Percentiles rank a stretch among this genome's conserved stretches.
Evolutionary conservation across 306 rosid genomes (phyloP).

Genomic region (Inga laurina): DNA sequence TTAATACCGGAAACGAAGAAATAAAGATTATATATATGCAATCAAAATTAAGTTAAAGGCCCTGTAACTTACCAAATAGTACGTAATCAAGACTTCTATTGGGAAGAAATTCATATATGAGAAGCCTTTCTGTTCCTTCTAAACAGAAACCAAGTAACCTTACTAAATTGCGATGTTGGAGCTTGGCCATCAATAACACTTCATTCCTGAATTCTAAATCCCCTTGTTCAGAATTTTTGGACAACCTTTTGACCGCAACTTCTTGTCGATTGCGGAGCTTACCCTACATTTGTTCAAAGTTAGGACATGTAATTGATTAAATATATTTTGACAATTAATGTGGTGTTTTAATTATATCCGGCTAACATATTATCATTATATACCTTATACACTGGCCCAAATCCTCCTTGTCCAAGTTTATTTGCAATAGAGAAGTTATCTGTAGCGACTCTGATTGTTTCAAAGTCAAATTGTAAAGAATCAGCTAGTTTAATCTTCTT

Average conservation of each 20-base stretch:
- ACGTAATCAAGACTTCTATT: conserved; percentile 57
- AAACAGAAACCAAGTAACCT: conserved; percentile 39
- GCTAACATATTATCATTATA: not conserved
- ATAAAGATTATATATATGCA: not conserved
- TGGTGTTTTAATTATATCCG: not conserved
- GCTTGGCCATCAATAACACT: conserved; percentile 35
- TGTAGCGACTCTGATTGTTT: conserved; percentile 33
- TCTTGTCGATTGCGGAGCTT: conserved; percentile 12
- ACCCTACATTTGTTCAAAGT: conserved; percentile 18
- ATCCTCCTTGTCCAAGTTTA: conserved; percentile 46
- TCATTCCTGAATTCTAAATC: conserved; percentile 56
- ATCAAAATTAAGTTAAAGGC: not conserved
- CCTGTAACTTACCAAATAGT: conserved; percentile 45
- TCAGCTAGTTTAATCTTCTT: conserved; percentile 17
- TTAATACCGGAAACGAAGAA: too few species aligned
- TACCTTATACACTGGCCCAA: conserved; percentile 44
- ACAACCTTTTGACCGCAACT: conserved; percentile 39
- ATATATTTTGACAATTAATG: not conserved
- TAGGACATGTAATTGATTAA: not conserved
- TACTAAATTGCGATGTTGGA: conserved; percentile 41
- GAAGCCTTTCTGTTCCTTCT: conserved; percentile 37
- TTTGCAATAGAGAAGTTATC: conserved; percentile 34
- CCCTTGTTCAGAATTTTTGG: conserved; percentile 36
- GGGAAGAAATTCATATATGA: conserved; percentile 56
- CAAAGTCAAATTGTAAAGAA: conserved; percentile 31